Evolutionary conservation across 1,139 yeast species (phyloP).

Genomic region (Wickerhamomyces sp.): DNA sequence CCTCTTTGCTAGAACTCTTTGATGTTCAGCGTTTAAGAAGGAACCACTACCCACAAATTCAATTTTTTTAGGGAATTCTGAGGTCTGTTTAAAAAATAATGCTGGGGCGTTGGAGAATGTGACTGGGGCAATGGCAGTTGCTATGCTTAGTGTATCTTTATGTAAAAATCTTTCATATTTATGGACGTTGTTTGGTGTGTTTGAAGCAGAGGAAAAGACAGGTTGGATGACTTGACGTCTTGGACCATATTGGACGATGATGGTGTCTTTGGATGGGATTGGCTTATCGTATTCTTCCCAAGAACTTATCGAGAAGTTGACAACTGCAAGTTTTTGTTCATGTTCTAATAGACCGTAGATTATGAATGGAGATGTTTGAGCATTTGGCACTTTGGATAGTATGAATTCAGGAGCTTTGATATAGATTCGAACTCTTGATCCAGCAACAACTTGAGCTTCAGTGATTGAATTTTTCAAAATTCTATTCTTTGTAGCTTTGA

Average conservation of each 20-base stretch:
- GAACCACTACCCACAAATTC: constrained; percentile 88
- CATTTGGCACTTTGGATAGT: constrained; percentile 36
- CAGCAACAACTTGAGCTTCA: constrained; percentile 60
- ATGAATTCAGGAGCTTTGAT: constrained; percentile 57
- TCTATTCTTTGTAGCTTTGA: constrained; percentile 70
- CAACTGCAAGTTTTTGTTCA: constrained; percentile 81
- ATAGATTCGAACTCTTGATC: constrained; percentile 56
- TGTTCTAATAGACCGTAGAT: constrained; percentile 74
- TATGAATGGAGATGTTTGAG: constrained; percentile 45
- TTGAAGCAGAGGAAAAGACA: constrained; percentile 72
- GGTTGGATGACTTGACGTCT: constrained; percentile 87
- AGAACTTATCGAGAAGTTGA: constrained; percentile 75
- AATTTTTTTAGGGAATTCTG: constrained; percentile 39
- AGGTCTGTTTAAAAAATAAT: constrained; percentile 52
- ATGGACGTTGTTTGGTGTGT: constrained; percentile 79
- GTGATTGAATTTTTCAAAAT: constrained; percentile 54
- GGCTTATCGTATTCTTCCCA: constrained; percentile 90
- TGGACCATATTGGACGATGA: constrained; percentile 90
- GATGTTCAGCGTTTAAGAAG: constrained; percentile 79
- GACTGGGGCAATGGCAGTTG: constrained; percentile 88
- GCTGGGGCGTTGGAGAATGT: constrained; percentile 80
- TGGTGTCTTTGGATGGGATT: constrained; percentile 69
- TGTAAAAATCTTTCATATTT: constrained; percentile 83
- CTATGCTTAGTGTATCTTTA: constrained; percentile 69
- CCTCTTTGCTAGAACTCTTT: constrained; percentile 82